phyloP scores from a whole-genome alignment of 352 stramenopile genomes.

The Sclerospora graminicola region DNA sequence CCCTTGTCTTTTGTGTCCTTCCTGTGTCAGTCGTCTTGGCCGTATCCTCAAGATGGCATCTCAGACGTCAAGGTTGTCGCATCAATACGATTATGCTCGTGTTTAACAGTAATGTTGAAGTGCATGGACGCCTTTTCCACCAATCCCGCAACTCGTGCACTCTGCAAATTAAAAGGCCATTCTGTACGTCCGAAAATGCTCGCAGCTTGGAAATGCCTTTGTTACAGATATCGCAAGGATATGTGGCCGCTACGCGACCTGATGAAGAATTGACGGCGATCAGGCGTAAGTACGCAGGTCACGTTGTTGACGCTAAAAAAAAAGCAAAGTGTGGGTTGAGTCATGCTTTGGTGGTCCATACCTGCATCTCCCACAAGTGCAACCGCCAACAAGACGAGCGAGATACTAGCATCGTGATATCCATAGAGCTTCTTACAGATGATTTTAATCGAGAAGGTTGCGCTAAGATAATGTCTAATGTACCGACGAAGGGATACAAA shows the following conservation, averaged over 20 bases:
- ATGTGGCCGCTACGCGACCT: constrained; percentile 37
- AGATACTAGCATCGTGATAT: constrained; percentile 84
- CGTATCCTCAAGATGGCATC: too few relatives aligned
- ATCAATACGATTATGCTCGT: too few relatives aligned
- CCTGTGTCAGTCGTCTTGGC: too few relatives aligned
- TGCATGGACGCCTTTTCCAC: too few relatives aligned
- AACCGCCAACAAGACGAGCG: constrained; percentile 58
- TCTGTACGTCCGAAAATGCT: constrained; percentile 49
- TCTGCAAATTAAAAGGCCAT: constrained; percentile 81
- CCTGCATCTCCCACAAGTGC: constrained; percentile 63
- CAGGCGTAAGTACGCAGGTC: constrained; percentile 30
- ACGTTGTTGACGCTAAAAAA: constrained; percentile 31
- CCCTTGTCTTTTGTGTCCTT: too few relatives aligned
- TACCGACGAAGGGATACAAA: constrained; percentile 84
- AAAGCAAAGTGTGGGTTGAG: constrained; percentile 17
- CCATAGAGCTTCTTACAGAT: constrained; percentile 73
- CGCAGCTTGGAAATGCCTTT: constrained; percentile 59
- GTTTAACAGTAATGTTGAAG: too few relatives aligned
- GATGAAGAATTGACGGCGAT: constrained; percentile 25
- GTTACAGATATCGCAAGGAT: constrained; percentile 55
- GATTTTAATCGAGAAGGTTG: constrained; percentile 73
- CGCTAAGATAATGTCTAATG: constrained; percentile 89
- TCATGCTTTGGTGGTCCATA: constrained; percentile 20
- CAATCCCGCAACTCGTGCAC: too few relatives aligned
- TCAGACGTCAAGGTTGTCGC: too few relatives aligned